Evolutionary conservation across 768 basidiomycete genomes (phyloP).

Genomic region (Mycena floridula): DNA sequence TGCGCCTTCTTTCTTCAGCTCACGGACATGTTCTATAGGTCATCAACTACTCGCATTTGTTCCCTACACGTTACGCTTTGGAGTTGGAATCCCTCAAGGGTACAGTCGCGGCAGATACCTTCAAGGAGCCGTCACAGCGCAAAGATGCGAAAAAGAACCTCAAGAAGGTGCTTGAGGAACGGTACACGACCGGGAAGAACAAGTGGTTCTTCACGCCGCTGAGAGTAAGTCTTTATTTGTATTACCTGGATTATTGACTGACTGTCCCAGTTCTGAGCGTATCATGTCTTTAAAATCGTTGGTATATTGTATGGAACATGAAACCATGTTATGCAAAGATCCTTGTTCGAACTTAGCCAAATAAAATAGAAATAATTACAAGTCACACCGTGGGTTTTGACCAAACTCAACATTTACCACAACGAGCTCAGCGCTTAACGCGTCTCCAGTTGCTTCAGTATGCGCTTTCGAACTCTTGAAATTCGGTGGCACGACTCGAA

Average conservation of each 20-base stretch:
- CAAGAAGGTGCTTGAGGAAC: slow-evolving; percentile 95
- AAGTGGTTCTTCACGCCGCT: slow-evolving; percentile 94
- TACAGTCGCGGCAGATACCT: slow-evolving; percentile 76
- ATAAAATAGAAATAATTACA: too few species aligned
- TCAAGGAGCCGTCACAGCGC: slow-evolving; percentile 95
- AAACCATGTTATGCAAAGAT: too few species aligned
- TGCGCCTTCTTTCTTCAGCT: background rate
- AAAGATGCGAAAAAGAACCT: slow-evolving; percentile 93
- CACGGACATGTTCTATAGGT: slow-evolving; percentile 43
- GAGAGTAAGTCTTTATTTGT: slow-evolving; percentile 45
- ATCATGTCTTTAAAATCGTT: background rate
- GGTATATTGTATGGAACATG: too few species aligned
- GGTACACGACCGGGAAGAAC: slow-evolving; percentile 93
- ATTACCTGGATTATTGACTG: too few species aligned
- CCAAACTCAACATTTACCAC: background rate
- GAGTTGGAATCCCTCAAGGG: slow-evolving; percentile 96
- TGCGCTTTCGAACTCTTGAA: slow-evolving; percentile 88
- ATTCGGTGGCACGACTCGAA: slow-evolving; percentile 96
- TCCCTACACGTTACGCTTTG: slow-evolving; percentile 98
- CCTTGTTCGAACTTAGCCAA: too few species aligned
- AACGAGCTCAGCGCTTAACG: background rate
- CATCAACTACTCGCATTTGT: slow-evolving; percentile 97
- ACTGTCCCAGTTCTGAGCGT: background rate
- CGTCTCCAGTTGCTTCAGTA: slow-evolving; percentile 19
- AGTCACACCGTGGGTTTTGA: background rate